A percentile compares a stretch with the other conserved stretches of the same genome.
These are phyloP conservation scores for Globisporangium mamillatum DNA, from an alignment of 352 stramenopile genomes.

Conservation along the genomic window DNA sequence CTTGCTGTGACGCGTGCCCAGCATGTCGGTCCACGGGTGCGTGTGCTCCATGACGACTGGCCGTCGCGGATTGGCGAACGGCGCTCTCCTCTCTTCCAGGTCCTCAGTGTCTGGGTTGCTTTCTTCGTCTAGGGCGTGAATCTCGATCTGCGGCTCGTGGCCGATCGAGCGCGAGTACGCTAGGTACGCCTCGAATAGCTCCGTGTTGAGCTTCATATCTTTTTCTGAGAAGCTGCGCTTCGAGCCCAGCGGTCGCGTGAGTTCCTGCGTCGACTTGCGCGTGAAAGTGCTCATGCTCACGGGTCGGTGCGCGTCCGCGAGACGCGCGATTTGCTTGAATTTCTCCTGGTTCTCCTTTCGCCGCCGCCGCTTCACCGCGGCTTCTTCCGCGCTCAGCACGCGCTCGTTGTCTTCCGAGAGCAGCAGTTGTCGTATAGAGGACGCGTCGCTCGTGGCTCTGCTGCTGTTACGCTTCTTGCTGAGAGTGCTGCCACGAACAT, in stretches of 20 bases:
- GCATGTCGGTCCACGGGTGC: constrained; percentile 44
- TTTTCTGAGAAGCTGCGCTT: constrained; percentile 61
- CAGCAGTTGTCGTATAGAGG: constrained; percentile 15
- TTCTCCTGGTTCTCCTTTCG: constrained; percentile 45
- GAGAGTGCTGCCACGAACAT: neutral
- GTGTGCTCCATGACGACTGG: constrained; percentile 27
- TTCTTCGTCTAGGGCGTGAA: constrained; percentile 81
- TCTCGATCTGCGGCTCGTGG: constrained; percentile 79
- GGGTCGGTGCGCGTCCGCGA: constrained; percentile 52
- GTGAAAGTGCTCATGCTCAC: constrained; percentile 52
- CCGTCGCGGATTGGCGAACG: constrained; percentile 42
- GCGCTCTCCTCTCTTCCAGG: constrained; percentile 18
- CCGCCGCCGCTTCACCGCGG: constrained; percentile 16
- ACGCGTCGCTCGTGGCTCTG: neutral
- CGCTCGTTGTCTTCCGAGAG: constrained; percentile 8
- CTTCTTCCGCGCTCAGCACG: neutral
- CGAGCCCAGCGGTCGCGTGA: constrained; percentile 16
- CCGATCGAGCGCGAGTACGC: constrained; percentile 92
- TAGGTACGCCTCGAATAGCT: constrained; percentile 94
- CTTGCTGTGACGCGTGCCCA: constrained; percentile 47
- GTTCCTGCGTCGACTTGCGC: constrained; percentile 21
- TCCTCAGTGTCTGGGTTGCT: constrained; percentile 29
- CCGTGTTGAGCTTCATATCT: constrained; percentile 82
- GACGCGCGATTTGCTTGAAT: constrained; percentile 56
- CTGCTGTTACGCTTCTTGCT: constrained; percentile 13